Conservation (phyloP, 192 early-diverging fungal genomes). For the Coemansia sp. region DNA sequence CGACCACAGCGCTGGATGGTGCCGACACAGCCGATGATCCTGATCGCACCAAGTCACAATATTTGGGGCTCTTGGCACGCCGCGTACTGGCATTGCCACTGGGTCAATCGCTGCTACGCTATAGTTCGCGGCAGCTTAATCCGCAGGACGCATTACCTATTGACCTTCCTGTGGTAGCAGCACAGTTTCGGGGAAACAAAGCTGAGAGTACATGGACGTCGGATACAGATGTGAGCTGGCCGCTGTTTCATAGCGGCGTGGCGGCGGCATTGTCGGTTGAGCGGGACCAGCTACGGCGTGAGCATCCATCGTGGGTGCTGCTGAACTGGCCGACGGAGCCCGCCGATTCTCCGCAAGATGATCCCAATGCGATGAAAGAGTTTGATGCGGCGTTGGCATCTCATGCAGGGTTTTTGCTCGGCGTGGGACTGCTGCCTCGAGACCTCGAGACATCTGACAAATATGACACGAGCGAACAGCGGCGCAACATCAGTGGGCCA, state of each 20-base stretch:
- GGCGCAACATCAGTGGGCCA: constrained; percentile 57
- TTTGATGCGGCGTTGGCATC: constrained; percentile 50
- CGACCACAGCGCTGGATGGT: background rate
- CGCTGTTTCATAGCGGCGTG: constrained; percentile 87
- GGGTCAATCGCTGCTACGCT: constrained; percentile 70
- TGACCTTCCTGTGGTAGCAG: constrained; percentile 57
- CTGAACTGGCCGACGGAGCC: constrained; percentile 61
- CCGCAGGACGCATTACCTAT: constrained; percentile 62
- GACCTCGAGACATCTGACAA: background rate
- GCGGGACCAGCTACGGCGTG: constrained; percentile 49
- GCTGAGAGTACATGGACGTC: constrained; percentile 33
- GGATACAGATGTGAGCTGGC: constrained; percentile 64
- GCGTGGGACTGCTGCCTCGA: constrained; percentile 61
- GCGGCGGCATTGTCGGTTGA: constrained; percentile 72
- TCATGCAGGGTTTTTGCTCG: constrained; percentile 83
- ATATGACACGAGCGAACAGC: background rate
- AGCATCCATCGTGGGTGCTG: constrained; percentile 78
- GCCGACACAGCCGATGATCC: constrained; percentile 8
- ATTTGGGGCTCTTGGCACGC: constrained; percentile 23
- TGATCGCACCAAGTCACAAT: constrained; percentile 16
- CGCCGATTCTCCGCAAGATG: constrained; percentile 4
- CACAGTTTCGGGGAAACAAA: constrained; percentile 66
- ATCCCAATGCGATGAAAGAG: constrained; percentile 8
- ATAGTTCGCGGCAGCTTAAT: constrained; percentile 57
- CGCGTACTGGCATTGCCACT: constrained; percentile 66